A percentile compares a stretch with the other conserved stretches of the same genome.
Evolutionary conservation across 208 protist species (phyloP).

Genomic region (Sergeia podlipaevii): DNA sequence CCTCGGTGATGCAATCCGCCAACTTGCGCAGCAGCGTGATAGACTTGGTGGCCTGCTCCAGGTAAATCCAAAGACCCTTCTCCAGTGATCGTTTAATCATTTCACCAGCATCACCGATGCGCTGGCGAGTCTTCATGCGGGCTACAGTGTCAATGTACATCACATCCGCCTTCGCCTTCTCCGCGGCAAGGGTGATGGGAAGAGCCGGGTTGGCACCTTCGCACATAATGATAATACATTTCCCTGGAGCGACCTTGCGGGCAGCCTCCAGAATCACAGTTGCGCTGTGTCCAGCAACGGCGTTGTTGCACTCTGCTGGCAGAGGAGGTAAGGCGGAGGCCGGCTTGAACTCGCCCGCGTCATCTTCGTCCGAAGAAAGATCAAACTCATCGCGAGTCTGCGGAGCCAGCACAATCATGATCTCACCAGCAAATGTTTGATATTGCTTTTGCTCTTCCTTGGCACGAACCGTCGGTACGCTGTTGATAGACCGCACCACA

Average conservation of each 20-base stretch:
- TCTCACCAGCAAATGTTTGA: conserved; percentile 24
- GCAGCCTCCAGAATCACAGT: conserved; percentile 60
- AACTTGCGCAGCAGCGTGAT: conserved; percentile 82
- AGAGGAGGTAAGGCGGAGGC: conserved; percentile 29
- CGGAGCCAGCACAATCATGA: conserved; percentile 47
- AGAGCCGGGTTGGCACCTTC: conserved; percentile 82
- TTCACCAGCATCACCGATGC: conserved; percentile 62
- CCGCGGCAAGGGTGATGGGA: conserved; percentile 67
- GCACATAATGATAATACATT: conserved; percentile 84
- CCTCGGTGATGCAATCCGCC: conserved; percentile 68
- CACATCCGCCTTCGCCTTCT: conserved; percentile 53
- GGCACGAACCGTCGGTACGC: conserved; percentile 36
- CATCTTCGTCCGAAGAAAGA: conserved; percentile 60
- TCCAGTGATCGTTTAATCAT: conserved; percentile 75
- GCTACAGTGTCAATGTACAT: conserved; percentile 89
- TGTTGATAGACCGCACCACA: conserved; percentile 77
- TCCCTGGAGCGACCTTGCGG: conserved; percentile 34
- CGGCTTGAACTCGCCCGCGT: conserved; percentile 42
- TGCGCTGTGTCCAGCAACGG: conserved; percentile 40
- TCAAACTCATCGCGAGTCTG: conserved; percentile 73
- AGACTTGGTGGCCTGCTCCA: conserved; percentile 89
- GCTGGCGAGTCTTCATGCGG: conserved; percentile 85
- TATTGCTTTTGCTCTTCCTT: conserved; percentile 54
- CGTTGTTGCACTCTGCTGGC: conserved; percentile 34
- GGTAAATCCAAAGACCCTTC: conserved; percentile 87